Evolutionary conservation across 2,329 filamentous ascomycete genomes (phyloP), one percentile per base, ranked within the genome.

Genomic region (Waltergamsia citrina): DNA sequence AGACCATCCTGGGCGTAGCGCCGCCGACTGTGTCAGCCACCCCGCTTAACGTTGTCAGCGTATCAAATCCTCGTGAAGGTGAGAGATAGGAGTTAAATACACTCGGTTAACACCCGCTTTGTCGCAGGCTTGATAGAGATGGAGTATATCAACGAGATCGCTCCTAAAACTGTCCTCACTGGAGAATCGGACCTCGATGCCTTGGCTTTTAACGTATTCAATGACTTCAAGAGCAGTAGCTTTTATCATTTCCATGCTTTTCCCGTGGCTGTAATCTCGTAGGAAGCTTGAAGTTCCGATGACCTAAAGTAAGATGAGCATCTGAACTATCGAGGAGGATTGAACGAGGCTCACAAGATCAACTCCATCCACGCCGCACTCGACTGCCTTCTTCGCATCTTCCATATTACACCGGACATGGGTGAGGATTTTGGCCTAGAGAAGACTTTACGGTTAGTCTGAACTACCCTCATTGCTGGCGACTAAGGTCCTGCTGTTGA

Each of bases 91-190:
- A n/a, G n/a, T n/a, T n/a, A n/a, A n/a, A n/a, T n/a, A n/a, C n/a
- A 37, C 35, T 8, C 35, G 30, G 25, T 33, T 22, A 15, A 32
- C 35, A 20, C 35, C 35, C 6, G 29, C 28, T n/a, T n/a, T 12
- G 23, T 37, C 35, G 18, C 23, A 18, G 16, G 31, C 82, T 43
- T 72, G 78, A 69, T 93, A 92, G 45, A 92, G 76, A 35, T 77
- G 78, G 38, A 92, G 71, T 24, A 93, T 71, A 54, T 93, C 85
- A 42, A 88, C 85, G 17, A 92, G 68, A 56, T 88, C 81, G 41
- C 80, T 84, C 44, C 85, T 74, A 78, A 92, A 90, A 4, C 81
- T 87, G 56, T 92, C 85, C 60, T 92, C 85, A 39, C 73, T 80
- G 32, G 81, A 86, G 60, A 57, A 56, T 18, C 53, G 48, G 19